These are phyloP conservation scores for Herpotrichia juniperi DNA, from an alignment of 2,329 filamentous ascomycete species.

Conservation along the genomic window DNA sequence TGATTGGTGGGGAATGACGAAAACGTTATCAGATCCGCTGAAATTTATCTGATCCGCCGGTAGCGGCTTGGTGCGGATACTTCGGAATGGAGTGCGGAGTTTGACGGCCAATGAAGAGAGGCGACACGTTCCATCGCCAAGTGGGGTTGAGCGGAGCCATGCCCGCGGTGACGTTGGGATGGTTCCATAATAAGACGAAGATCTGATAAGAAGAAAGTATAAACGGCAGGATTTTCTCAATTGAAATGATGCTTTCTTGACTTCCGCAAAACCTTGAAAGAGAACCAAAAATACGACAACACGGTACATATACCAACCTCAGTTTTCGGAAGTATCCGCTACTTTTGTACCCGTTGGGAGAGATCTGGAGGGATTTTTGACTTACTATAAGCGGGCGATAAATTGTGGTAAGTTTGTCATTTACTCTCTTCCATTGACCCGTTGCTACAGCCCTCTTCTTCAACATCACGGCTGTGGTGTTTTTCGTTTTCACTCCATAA, in stretches of 20 bases:
- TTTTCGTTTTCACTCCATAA: conserved; percentile 24
- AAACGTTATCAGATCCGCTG: conserved; percentile 24
- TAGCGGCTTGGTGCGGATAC: conserved; percentile 17
- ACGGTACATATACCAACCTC: too few species aligned
- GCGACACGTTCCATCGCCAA: not conserved
- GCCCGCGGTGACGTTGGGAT: not conserved
- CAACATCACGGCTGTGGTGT: conserved; percentile 17
- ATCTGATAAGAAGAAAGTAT: not conserved
- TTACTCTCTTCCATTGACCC: too few species aligned
- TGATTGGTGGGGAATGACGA: conserved; percentile 10
- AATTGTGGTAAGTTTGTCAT: too few species aligned
- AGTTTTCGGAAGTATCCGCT: too few species aligned
- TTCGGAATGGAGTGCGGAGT: not conserved
- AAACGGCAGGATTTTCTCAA: not conserved
- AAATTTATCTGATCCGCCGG: conserved; percentile 26
- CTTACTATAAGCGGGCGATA: too few species aligned
- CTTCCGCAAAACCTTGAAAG: too few species aligned
- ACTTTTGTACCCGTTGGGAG: too few species aligned
- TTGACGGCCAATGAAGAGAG: not conserved
- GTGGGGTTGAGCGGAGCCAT: not conserved
- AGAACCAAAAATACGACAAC: too few species aligned
- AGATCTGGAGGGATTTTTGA: too few species aligned
- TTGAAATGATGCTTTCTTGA: too few species aligned
- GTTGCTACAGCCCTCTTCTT: conserved; percentile 24
- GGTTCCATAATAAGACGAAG: not conserved